Conservation (phyloP, 1,284 basidiomycete species). For the Flammula alnicola region DNA sequence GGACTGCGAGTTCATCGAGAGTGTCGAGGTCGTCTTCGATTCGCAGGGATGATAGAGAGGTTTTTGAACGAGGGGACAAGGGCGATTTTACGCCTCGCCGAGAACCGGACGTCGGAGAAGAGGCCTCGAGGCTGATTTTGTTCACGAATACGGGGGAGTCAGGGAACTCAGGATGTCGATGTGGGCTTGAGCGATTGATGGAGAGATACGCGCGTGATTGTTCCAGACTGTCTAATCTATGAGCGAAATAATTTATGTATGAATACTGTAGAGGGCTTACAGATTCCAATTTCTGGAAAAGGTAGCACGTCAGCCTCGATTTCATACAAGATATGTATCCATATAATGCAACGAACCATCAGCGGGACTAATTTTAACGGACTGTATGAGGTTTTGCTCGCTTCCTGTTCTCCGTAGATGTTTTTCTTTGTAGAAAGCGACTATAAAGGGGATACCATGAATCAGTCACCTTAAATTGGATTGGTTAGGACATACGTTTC, state of each 20-base stretch:
- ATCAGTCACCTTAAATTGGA: neutral
- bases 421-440: slow-evolving; percentile 75
- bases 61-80: slow-evolving; percentile 11
- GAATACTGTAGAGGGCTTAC: slow-evolving; percentile 42
- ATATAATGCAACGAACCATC: slow-evolving; percentile 63
- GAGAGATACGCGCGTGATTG: slow-evolving; percentile 60
- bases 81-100: too few species aligned
- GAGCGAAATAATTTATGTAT: neutral
- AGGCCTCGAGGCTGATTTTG: slow-evolving; percentile 13
- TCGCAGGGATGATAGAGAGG: slow-evolving; percentile 3
- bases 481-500: slow-evolving; percentile 50
- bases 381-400: slow-evolving; percentile 52
- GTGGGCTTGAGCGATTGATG: slow-evolving; percentile 56
- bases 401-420: slow-evolving; percentile 57
- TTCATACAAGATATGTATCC: too few species aligned
- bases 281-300: slow-evolving; percentile 57
- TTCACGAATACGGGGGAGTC: slow-evolving; percentile 48
- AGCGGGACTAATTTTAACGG: slow-evolving; percentile 67
- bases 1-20: slow-evolving; percentile 70
- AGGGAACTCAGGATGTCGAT: slow-evolving; percentile 54
- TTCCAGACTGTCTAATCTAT: slow-evolving; percentile 65
- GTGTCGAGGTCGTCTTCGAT: slow-evolving; percentile 56
- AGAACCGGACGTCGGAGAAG: slow-evolving; percentile 8
- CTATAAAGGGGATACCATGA: slow-evolving; percentile 39
- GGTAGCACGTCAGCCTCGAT: too few species aligned